These are phyloP conservation scores for Hanseniaspora lachancei DNA, from an alignment of 805 yeast genomes.

Conservation along the genomic window DNA sequence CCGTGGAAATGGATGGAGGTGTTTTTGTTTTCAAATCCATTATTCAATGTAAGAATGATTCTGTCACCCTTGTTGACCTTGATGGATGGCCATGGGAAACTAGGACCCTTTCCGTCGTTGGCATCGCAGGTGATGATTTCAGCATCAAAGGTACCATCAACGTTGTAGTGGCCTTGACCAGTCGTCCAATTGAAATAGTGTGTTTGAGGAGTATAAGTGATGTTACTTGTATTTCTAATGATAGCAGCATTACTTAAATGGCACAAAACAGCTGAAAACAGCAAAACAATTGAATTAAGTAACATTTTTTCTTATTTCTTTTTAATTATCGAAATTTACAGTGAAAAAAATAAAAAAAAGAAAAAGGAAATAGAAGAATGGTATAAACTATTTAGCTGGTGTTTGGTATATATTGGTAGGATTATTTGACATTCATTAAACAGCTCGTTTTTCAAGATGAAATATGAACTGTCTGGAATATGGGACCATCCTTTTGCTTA, in stretches of 20 bases:
- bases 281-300: neutral
- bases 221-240: neutral
- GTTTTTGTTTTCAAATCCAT: constrained; percentile 53
- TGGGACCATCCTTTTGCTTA: no score
- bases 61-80: constrained; percentile 69
- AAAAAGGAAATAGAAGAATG: neutral
- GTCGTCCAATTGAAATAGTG: constrained; percentile 55
- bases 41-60: constrained; percentile 56
- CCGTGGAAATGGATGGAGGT: constrained; percentile 92
- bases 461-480: no score
- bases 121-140: constrained; percentile 30
- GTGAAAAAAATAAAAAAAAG: neutral
- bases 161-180: constrained; percentile 39
- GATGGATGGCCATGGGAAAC: constrained; percentile 78
- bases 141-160: constrained; percentile 31
- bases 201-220: constrained; percentile 24
- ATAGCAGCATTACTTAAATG: neutral
- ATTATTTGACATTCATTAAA: no score
- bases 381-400: no score
- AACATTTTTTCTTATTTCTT: neutral
- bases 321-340: neutral
- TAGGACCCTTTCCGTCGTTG: constrained; percentile 24
- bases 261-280: neutral
- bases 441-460: no score
- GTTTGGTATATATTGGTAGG: no score